Evolutionary conservation across 768 basidiomycete species (phyloP), one percentile per base, ranked within the genome.

Genomic region (Calocybe cyanea): DNA sequence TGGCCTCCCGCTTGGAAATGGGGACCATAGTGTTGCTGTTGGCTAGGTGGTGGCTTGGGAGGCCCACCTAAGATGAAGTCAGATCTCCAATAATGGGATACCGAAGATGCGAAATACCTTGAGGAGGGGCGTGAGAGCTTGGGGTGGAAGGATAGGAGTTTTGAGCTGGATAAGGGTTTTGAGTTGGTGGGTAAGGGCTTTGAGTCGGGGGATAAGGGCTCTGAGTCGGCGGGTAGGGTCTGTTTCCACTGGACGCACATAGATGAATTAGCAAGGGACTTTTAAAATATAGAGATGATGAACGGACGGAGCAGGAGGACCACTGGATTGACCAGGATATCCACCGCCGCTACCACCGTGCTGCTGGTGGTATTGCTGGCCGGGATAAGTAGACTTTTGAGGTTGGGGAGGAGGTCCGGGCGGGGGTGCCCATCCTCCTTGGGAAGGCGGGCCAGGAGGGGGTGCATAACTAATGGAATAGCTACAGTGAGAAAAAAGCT

Each of bases 21-120:
- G 8, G 81, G 78, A 1, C 83, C 81, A 52, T 84, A 87, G 49
- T 72, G 60, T 55, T 90, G 87, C 21, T 74, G 64, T 34, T 75
- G 68, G 3, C 67, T 54, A 1, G 84, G 82, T 11, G 84, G 83
- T 57, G 62, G 69, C 7, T 68, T 71, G 37, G 81, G 78, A 25
- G 75, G 70, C 0, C 72, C 70, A 32, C 43, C 61, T 63, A 34
- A 4, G 32, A n/a, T 5, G 17, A 18, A 35, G 17, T n/a, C 31
- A 32, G 31, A n/a, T 34, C 7, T 31, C 19, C 30, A 19, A 24
- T 31, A 4, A 21, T 38, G 1, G 3, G 24, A 5, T 15, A 32
- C 8, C 10, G 33, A 31, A 13, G 31, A 23, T 40, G 49, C 15
- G 25, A 55, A 44, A 38, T 33, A 57, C 60, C 47, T 32, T 63